Base-by-base conservation (phyloP, 768 basidiomycete genomes). In the Pleurotus pulmonarius region DNA sequence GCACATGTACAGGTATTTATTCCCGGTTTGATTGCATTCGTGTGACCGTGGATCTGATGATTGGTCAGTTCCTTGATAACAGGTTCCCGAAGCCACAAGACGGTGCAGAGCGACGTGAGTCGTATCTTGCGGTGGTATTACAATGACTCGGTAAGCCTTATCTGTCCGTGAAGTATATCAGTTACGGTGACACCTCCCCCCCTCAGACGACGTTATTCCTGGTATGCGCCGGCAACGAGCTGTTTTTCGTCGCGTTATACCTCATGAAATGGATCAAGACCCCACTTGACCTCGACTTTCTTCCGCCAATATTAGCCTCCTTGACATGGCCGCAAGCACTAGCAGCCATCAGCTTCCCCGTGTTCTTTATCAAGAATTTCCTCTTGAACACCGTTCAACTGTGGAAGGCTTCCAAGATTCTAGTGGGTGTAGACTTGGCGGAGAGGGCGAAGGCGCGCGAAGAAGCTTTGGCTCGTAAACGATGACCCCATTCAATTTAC, bases 321-420 rank as follows among this genome's bases (percentile, higher is more conserved):
- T 63, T 89, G 61, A 93, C 92, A 13, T 96, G 88, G 82, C 86
- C 94, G 2, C 84, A 90, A 66, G 59, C 86, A 3, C 68, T 93
- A 61, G 94, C 91, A 0, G 55, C 74, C 39, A 4, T 82, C 25
- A 86, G 83, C 38, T 77, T 77, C 61, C 88, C 86, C 0, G 73
- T 97, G 46, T 96, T 86, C 67, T 61, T 83, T 13, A 66, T 77
- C 60, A 99, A 98, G 77, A 97, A 98, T 68, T 53, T 53, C 20
- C 65, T 94, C 56, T 92, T 99, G 77, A 97, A 98, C 69, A 70
- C 90, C 34, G 94, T 99, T 5, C 97, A 99, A 70, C 83, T 98
- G 57, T 98, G 95, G 95, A 99, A 99, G 70, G 96, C 97, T 24
- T 89, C 90, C 37, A 94, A 94, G 73, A 92, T 94, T 55, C 80